These are phyloP conservation scores for Lophiotrema nucula DNA, from an alignment of 495 filamentous ascomycete species.

Conservation along the genomic window DNA sequence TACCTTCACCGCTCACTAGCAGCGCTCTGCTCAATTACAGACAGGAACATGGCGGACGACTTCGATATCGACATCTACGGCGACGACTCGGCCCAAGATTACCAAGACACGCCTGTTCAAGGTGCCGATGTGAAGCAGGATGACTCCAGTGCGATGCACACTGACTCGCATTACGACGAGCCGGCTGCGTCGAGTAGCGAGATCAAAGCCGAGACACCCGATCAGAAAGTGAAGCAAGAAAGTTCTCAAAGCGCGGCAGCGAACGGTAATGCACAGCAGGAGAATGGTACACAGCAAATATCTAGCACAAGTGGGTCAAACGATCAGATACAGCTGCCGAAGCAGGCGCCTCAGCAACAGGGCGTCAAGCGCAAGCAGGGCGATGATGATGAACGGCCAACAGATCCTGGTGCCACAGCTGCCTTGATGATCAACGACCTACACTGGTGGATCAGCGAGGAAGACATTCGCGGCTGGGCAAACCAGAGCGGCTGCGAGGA, in stretches of 20 bases:
- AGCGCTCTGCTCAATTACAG: slow-evolving; percentile 10
- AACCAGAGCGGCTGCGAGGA: slow-evolving; percentile 71
- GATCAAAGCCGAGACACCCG: not conserved
- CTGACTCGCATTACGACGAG: slow-evolving; percentile 18
- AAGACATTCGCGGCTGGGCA: slow-evolving; percentile 88
- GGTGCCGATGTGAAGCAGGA: slow-evolving; percentile 25
- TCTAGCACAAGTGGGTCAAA: slow-evolving; percentile 48
- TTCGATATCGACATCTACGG: slow-evolving; percentile 99
- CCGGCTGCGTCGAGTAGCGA: not conserved
- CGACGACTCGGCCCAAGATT: slow-evolving; percentile 59
- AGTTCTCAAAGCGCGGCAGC: slow-evolving; percentile 38
- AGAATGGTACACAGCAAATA: slow-evolving; percentile 48
- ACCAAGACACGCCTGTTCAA: slow-evolving; percentile 37
- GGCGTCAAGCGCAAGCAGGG: slow-evolving; percentile 49
- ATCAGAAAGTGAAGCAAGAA: slow-evolving; percentile 34
- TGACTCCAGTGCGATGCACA: slow-evolving; percentile 14
- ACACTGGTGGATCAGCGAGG: slow-evolving; percentile 95
- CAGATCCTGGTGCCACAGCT: slow-evolving; percentile 78
- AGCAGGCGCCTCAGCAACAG: slow-evolving; percentile 50
- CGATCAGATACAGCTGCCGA: slow-evolving; percentile 45
- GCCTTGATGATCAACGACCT: slow-evolving; percentile 84
- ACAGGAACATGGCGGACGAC: slow-evolving; percentile 71
- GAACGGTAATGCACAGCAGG: slow-evolving; percentile 38
- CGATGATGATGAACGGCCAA: slow-evolving; percentile 64
- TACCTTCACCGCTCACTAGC: slow-evolving; percentile 11